Evolutionary conservation across 164 flowering plant genomes (phyloP), one percentile per base, ranked within the genome.

Genomic region (Liquidambar formosana): DNA sequence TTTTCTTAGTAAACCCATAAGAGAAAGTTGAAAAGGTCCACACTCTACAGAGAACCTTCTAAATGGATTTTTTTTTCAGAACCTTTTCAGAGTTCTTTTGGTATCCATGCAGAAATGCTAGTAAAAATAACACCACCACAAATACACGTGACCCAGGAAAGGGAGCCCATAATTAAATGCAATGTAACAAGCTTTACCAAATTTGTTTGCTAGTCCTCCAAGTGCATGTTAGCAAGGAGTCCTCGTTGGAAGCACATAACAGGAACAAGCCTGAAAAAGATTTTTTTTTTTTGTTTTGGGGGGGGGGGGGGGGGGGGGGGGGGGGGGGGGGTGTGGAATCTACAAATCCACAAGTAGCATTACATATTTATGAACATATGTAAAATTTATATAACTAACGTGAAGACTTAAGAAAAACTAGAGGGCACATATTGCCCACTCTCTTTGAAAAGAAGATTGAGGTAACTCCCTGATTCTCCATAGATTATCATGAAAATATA

Each of bases 401-500:
- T 23, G n/a, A 49, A 45, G 0, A 26, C 8, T 38, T 25, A 10
- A 54, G 18, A 56, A 38, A 58, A 8, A 51, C 43, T 59, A 38
- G 41, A 3, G 62, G 59, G 49, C 47, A 70, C 49, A 63, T 58
- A 63, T 13, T 51, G 33, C 57, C 68, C 63, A 59, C 77, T 48
- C 68, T 59, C 26, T 64, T 58, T 41, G 51, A 59, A 64, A 58
- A 43, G 45, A 44, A 23, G 48, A 65, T 58, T 64, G n/a, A 21
- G 44, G 27, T 10, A 64, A 46, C 53, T 38, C 3, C 54, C 69
- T 61, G 41, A 38, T 45, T 72, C 65, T 58, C 63, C 68, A 41
- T 68, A 46, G 52, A 60, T 54, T 45, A 47, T 53, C 70, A 60
- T 65, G 51, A 61, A 70, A 59, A 67, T 74, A 57, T 74, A 77